Evolutionary conservation across 2,329 filamentous ascomycete genomes (phyloP).

Genomic region (Xylariomycetidae sp.): DNA sequence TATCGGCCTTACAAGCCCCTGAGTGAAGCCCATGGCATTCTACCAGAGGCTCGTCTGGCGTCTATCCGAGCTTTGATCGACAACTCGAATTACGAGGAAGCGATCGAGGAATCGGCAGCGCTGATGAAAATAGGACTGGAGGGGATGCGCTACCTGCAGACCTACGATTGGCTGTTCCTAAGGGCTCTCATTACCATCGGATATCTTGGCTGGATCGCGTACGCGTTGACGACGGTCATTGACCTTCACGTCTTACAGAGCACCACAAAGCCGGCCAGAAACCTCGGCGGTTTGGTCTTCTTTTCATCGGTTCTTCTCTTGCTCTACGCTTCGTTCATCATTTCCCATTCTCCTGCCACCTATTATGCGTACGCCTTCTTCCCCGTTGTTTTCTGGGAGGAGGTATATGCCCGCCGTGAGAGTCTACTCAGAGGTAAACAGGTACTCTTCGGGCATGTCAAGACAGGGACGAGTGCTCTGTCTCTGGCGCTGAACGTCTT

Average conservation of each 20-base stretch:
- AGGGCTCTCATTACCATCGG: conserved; percentile 81
- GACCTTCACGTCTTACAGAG: conserved; percentile 80
- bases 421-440: conserved; percentile 62
- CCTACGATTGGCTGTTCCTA: conserved; percentile 96
- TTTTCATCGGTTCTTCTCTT: conserved; percentile 73
- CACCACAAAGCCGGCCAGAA: conserved; percentile 57
- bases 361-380: conserved; percentile 94
- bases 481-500: conserved; percentile 58
- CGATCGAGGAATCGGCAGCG: conserved; percentile 70
- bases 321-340: conserved; percentile 71
- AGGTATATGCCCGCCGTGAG: conserved; percentile 72
- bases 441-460: conserved; percentile 63
- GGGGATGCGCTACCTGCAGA: conserved; percentile 89
- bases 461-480: conserved; percentile 49
- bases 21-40: conserved; percentile 51
- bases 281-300: conserved; percentile 48
- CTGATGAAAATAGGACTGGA: conserved; percentile 73
- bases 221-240: conserved; percentile 81
- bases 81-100: conserved; percentile 60
- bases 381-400: conserved; percentile 93
- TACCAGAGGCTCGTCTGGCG: conserved; percentile 60
- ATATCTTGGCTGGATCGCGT: conserved; percentile 94
- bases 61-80: conserved; percentile 65
- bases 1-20: conserved; percentile 73
- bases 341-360: conserved; percentile 71